Evolutionary conservation across 768 basidiomycete genomes (phyloP).

Genomic region (Calocybe gangraenosa): DNA sequence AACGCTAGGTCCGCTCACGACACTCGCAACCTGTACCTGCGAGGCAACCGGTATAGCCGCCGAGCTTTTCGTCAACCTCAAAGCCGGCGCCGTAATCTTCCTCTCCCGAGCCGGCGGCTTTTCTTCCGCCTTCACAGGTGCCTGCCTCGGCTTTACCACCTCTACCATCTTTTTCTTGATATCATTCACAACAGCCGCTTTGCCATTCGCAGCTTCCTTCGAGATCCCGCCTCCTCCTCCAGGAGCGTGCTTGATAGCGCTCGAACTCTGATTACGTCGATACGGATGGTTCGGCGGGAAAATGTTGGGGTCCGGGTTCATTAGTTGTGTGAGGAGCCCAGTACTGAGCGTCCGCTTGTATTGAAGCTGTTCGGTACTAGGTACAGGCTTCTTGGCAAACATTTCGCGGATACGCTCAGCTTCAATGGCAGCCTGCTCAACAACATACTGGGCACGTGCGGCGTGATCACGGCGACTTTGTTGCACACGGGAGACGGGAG

Average conservation of each 20-base stretch:
- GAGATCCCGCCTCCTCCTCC: conserved; percentile 8
- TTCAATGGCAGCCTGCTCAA: conserved; percentile 54
- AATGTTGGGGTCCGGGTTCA: conserved; percentile 66
- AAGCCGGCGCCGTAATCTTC: conserved; percentile 17
- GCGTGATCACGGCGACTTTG: conserved; percentile 20
- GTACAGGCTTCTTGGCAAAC: conserved; percentile 69
- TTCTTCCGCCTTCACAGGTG: neutral
- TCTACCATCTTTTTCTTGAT: neutral
- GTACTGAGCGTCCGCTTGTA: conserved; percentile 31
- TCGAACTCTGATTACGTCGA: conserved; percentile 42
- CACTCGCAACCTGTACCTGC: conserved; percentile 28
- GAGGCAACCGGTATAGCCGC: conserved; percentile 56
- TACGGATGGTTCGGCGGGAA: conserved; percentile 61
- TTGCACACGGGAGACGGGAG: conserved; percentile 20
- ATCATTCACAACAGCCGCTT: too few relatives aligned
- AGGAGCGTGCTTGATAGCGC: conserved; percentile 37
- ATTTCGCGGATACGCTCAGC: conserved; percentile 64
- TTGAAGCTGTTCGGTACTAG: conserved; percentile 53
- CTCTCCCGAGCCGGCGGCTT: neutral
- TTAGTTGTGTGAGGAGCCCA: conserved; percentile 61
- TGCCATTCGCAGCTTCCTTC: neutral
- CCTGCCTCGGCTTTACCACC: neutral
- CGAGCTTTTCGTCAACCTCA: conserved; percentile 51
- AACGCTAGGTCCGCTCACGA: conserved; percentile 1
- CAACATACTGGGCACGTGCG: conserved; percentile 23